Evolutionary conservation across 306 rosid species (phyloP), one percentile per base, ranked within the genome.

Genomic region (Quercus dentata): DNA sequence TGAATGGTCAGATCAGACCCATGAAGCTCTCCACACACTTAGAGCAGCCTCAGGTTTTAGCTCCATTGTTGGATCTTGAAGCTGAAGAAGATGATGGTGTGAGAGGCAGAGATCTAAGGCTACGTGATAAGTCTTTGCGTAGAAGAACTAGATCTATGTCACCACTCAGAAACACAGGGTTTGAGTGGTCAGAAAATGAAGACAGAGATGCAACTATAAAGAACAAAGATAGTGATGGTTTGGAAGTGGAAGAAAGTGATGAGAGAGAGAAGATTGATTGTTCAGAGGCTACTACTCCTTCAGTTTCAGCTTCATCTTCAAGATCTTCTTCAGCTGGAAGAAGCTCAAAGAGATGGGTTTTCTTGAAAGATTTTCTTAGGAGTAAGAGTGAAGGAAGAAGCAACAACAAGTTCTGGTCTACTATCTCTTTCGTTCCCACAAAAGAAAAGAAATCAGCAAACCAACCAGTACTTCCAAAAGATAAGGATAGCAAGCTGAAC

Each of bases 381-480:
- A 96, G 99, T 84, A 96, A 96, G 44, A 96, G 99, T 21, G 98
- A 96, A 86, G 99, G 99, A 7, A 88, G 98, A 49, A 90, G 98
- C 57, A 92, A 87, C 85, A 91, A 91, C 80, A 96, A 93, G 73
- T 96, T 96, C 78, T 96, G 99, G 99, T 84, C 97, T 18, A 90
- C 89, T 0, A 90, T 95, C 21, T 87, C 99, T 0, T 95, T 95
- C 33, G 82, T 97, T 0, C 86, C 89, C 0, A 76, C 84, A 6
- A 95, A 93, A 41, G 99, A 95, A 58, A 95, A 93, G 85, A 96
- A 93, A 70, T 23, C 79, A 28, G 49, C 83, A 68, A 23, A 64
- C 54, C 54, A 49, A 19, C 6, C 55, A 12, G 54, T 49, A 12
- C 25, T 35, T 63, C 19, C 76, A 9, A 90, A 87, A 69, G 88